Evolutionary conservation across 2,329 filamentous ascomycete genomes (phyloP).

Genomic region (Hymenoscyphus fructigenus): DNA sequence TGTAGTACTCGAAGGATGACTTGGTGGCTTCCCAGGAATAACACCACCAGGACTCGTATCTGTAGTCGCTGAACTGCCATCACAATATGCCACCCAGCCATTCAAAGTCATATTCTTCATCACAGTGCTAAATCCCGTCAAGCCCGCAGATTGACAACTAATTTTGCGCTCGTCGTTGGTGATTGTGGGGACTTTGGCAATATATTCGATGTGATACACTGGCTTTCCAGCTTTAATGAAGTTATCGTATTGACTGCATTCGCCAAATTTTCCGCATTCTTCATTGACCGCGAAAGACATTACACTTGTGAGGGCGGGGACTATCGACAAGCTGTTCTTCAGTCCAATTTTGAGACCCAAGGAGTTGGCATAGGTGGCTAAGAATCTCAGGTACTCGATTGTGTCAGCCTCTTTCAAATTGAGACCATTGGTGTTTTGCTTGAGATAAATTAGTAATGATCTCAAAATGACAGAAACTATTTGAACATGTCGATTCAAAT

Average conservation of each 20-base stretch:
- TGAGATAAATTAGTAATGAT: conserved; percentile 38
- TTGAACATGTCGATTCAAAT: background rate
- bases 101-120: conserved; percentile 14
- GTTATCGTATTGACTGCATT: conserved; percentile 56
- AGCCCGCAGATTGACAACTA: conserved; percentile 4
- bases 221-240: conserved; percentile 63
- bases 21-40: conserved; percentile 9
- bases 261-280: conserved; percentile 60
- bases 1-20: conserved; percentile 4
- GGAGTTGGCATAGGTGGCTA: conserved; percentile 53
- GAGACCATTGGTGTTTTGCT: conserved; percentile 45
- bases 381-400: conserved; percentile 58
- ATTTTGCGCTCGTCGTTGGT: conserved; percentile 2
- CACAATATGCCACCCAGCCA: conserved; percentile 21
- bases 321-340: conserved; percentile 66
- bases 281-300: conserved; percentile 70
- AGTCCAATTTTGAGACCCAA: conserved; percentile 61
- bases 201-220: conserved; percentile 73
- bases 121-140: conserved; percentile 13
- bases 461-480: background rate
- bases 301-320: conserved; percentile 46
- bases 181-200: conserved; percentile 36
- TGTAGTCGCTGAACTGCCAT: conserved; percentile 18
- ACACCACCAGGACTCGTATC: conserved; percentile 17
- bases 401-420: conserved; percentile 55